Base-by-base conservation (phyloP, 192 early-diverging fungal species). In the Backusella circina region DNA sequence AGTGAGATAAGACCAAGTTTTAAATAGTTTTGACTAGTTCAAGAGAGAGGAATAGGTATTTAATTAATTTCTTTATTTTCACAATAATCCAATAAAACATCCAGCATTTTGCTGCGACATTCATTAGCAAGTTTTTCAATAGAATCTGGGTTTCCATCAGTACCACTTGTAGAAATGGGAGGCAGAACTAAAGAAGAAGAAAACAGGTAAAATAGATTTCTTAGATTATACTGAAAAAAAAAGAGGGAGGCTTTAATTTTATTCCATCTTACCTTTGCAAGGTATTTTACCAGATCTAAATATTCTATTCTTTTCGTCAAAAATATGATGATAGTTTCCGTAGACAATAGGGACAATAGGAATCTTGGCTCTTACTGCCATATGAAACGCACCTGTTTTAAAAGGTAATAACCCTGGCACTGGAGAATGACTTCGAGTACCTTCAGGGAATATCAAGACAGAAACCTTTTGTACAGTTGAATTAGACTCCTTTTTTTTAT, bases 351-450 rank as follows among this genome's bases (percentile, higher is more conserved):
- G 96, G 21, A 97, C 87, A 74, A 98, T 91, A n/a, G 97, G 97
- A 3, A 94, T 88, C 21, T 85, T 84, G 1, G 92, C 90, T 82
- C 93, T 93, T 70, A 93, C 91, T 10, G 97, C 95, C 75, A 97
- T 78, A 65, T 97, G 94, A 83, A 98, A 98, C 8, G 94, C 96
- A n/a, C 97, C 97, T 86, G 96, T 97, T 83, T 98, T 98, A 83
- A 98, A 97, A 5, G 93, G 94, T 64, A 97, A 82, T 64, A 98
- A 74, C 51, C 90, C 75, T 39, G 90, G 87, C 23, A 85, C 85
- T 31, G 82, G 80, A 38, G 90, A 87, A 70, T 89, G 90, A 10
- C 92, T 91, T 65, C 96, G 92, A 18, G 91, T 96, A 65, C 96
- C 97, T 84, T 97, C 95, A 64, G 96, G 95, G 77, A 92, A 98